These are phyloP conservation scores for Tylopilus rubrobrunneus DNA, from an alignment of 768 basidiomycete species.

Conservation along the genomic window DNA sequence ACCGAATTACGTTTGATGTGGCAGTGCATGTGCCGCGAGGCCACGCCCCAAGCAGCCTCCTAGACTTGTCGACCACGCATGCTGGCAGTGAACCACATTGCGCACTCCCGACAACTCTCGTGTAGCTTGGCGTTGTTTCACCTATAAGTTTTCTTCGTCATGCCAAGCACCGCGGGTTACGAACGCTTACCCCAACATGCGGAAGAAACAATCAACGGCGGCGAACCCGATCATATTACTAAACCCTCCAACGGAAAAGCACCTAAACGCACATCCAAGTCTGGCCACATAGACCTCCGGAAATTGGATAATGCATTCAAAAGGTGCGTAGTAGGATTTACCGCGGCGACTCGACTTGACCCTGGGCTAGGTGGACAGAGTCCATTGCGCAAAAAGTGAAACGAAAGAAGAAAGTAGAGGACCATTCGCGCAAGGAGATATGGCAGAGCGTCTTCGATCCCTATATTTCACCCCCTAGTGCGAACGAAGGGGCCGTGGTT, in stretches of 20 bases:
- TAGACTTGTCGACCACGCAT: conserved; percentile 10
- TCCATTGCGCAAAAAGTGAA: conserved; percentile 84
- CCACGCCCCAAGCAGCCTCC: conserved; percentile 5
- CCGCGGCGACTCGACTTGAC: background rate
- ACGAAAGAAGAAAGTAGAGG: conserved; percentile 67
- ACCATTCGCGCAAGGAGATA: conserved; percentile 66
- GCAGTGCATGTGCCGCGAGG: conserved; percentile 15
- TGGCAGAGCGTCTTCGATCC: conserved; percentile 82
- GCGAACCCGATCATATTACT: conserved; percentile 13
- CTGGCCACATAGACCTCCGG: conserved; percentile 63
- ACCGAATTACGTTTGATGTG: conserved; percentile 9
- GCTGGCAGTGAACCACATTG: conserved; percentile 17
- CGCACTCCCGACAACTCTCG: conserved; percentile 3
- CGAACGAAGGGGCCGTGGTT: conserved; percentile 22
- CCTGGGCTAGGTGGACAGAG: conserved; percentile 66
- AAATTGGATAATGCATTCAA: conserved; percentile 84
- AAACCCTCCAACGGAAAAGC: conserved; percentile 27
- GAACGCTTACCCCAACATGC: conserved; percentile 42
- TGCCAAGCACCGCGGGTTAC: conserved; percentile 46
- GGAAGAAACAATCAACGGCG: conserved; percentile 36
- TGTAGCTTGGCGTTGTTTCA: background rate
- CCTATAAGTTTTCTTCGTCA: conserved; percentile 16
- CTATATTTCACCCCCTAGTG: conserved; percentile 35
- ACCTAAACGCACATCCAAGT: conserved; percentile 35
- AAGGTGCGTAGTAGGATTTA: conserved; percentile 37